Evolutionary conservation across 768 basidiomycete genomes (phyloP), one percentile per base, ranked within the genome.

Genomic region (Harrya chromipes): DNA sequence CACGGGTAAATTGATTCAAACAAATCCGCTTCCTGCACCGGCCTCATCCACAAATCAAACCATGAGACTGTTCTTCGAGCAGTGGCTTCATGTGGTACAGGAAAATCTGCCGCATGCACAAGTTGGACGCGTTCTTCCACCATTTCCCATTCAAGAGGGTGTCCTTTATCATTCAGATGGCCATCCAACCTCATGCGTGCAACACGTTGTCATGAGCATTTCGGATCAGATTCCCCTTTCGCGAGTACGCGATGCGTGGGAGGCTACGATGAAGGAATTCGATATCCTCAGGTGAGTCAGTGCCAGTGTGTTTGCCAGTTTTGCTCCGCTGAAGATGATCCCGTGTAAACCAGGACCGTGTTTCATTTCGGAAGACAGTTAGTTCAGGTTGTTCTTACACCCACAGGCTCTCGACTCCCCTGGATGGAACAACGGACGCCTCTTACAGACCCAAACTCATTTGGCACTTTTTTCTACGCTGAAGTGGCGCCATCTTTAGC

Each of bases 131-230:
- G 53, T 69, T 46, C 72, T 75, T 20, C 76, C 77, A 17, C 64
- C 77, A 24, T 74, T 77, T 45, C 64, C 75, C 17, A 64, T 77
- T 13, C 77, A 78, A 50, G 75, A 76, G 59, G 77, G 77, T 19
- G 71, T 78, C 16, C 57, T 78, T 43, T 70, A 72, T 42, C 68
- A 72, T 31, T 73, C 75, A 5, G 66, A 65, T 27, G 65, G 67
- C n/a, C 51, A 62, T 21, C 62, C 66, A 35, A 63, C 66, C 1
- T 65, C 75, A 46, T 77, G 74, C 55, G 73, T 78, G 11, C 76
- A 78, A 44, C 76, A 77, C 53, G 61, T 76, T 34, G 49, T 76
- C 4, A 49, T 76, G 47, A 53, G 56, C 13, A 57, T 70, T 42
- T 57, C 64, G 14, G 43, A 51, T 7, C 48, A 50, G 20, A 52